Percentiles rank a stretch among this genome's conserved stretches.
These are phyloP conservation scores for Oryza australiensis DNA, from an alignment of 176 grass and related monocot genomes.

Conservation along the genomic window DNA sequence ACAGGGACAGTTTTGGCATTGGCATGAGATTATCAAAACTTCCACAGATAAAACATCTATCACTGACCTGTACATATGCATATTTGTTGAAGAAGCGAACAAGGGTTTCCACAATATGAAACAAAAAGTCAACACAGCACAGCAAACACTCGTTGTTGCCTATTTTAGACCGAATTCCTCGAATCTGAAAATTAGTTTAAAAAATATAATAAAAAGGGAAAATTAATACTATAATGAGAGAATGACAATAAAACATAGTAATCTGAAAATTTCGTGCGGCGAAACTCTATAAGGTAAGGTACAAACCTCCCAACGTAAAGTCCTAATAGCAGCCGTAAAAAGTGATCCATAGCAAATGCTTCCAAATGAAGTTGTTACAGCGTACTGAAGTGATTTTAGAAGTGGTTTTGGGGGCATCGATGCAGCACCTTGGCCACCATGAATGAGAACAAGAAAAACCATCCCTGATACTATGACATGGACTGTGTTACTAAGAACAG, in stretches of 20 bases:
- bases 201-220: background rate
- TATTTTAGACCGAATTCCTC: conserved; percentile 92
- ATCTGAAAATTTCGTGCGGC: background rate
- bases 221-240: conserved; percentile 10
- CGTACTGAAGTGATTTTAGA: conserved; percentile 71
- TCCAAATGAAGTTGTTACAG: conserved; percentile 90
- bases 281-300: conserved; percentile 18
- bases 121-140: conserved; percentile 97
- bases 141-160: conserved; percentile 93
- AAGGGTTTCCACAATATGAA: conserved; percentile 93
- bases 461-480: conserved; percentile 98
- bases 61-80: conserved; percentile 92
- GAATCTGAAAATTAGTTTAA: conserved; percentile 58
- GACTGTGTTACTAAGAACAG: conserved; percentile 93
- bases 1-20: conserved; percentile 2
- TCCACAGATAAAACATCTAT: conserved; percentile 5
- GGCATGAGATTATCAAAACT: conserved; percentile 10
- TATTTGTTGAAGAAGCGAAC: conserved; percentile 99
- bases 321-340: conserved; percentile 96
- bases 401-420: conserved; percentile 91
- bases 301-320: conserved; percentile 90
- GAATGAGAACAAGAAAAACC: conserved; percentile 94
- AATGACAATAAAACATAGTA: background rate
- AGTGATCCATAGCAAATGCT: conserved; percentile 99
- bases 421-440: conserved; percentile 65